phyloP scores from a whole-genome alignment of 495 filamentous ascomycete genomes.

The Hyphodiscus hymeniophilus region DNA sequence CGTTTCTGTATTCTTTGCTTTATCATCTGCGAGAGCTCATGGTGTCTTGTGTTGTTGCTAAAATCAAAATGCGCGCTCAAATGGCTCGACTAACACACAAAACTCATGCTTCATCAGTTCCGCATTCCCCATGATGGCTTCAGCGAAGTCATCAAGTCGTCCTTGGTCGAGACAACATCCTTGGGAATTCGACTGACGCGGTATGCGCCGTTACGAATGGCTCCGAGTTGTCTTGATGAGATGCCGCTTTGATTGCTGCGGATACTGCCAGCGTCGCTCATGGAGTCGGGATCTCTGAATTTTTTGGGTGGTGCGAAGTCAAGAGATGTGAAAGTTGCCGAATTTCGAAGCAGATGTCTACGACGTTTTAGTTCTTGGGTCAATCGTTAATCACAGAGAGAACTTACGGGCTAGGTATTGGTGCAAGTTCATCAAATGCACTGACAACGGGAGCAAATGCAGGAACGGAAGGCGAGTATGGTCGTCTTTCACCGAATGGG shows the following conservation, averaged over 20 bases:
- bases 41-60: neutral
- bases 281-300: conserved; percentile 52
- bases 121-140: conserved; percentile 73
- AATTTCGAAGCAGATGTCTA: conserved; percentile 82
- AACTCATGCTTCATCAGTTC: conserved; percentile 7
- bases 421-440: conserved; percentile 77
- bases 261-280: conserved; percentile 84
- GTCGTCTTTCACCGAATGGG: conserved; percentile 63
- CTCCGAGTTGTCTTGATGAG: conserved; percentile 58
- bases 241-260: conserved; percentile 78
- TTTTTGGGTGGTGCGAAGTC: conserved; percentile 93
- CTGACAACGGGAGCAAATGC: conserved; percentile 70
- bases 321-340: conserved; percentile 77
- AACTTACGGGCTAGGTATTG: conserved; percentile 88
- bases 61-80: conserved; percentile 24
- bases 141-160: conserved; percentile 59
- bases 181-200: conserved; percentile 79
- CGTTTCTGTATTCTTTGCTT: no score
- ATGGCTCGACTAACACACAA: conserved; percentile 10
- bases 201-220: conserved; percentile 82
- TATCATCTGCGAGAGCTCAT: no score
- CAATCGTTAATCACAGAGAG: conserved; percentile 3
- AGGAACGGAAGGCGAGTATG: conserved; percentile 62
- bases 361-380: conserved; percentile 23
- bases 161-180: conserved; percentile 73